Percentiles rank a stretch among this genome's conserved stretches.
These are phyloP conservation scores for Kernera saxatilis DNA, from an alignment of 345 rosid genomes.

Conservation along the genomic window DNA sequence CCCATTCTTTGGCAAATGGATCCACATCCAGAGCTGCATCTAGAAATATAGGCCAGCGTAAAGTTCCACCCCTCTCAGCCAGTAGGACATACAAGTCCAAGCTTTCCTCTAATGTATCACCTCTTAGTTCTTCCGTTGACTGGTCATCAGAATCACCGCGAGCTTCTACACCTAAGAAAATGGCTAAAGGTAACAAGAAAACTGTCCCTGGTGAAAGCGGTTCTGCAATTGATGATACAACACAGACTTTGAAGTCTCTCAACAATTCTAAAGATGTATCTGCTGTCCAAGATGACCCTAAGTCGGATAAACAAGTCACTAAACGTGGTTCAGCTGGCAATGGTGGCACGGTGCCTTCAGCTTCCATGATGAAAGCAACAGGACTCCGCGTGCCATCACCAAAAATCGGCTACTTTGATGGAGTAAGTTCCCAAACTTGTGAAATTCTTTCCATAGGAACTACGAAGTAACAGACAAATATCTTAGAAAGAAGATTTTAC, in stretches of 20 bases:
- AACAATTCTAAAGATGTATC: constrained; percentile 26
- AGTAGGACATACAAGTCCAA: constrained; percentile 41
- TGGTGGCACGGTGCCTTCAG: constrained; percentile 30
- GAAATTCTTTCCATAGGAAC: neutral
- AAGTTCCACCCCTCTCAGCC: constrained; percentile 35
- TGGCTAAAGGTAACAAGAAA: constrained; percentile 27
- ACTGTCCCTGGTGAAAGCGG: neutral
- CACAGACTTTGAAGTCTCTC: constrained; percentile 33
- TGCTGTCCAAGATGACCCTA: constrained; percentile 33
- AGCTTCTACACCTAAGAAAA: constrained; percentile 48
- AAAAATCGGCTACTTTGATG: constrained; percentile 92
- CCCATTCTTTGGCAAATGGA: constrained; percentile 31
- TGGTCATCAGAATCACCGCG: constrained; percentile 61
- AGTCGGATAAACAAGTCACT: constrained; percentile 14
- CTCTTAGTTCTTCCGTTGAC: constrained; percentile 75
- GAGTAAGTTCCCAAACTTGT: constrained; percentile 53
- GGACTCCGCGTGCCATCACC: constrained; percentile 97
- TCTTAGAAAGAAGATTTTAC: constrained; percentile 2
- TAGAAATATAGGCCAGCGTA: constrained; percentile 37
- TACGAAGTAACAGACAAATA: neutral
- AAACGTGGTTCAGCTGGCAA: constrained; percentile 36
- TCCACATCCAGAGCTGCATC: constrained; percentile 33
- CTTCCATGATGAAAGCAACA: constrained; percentile 50
- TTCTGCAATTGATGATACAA: constrained; percentile 7
- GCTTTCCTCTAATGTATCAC: constrained; percentile 46